Conservation (phyloP, 2,329 filamentous ascomycete species). For the Botrytis galanthina region DNA sequence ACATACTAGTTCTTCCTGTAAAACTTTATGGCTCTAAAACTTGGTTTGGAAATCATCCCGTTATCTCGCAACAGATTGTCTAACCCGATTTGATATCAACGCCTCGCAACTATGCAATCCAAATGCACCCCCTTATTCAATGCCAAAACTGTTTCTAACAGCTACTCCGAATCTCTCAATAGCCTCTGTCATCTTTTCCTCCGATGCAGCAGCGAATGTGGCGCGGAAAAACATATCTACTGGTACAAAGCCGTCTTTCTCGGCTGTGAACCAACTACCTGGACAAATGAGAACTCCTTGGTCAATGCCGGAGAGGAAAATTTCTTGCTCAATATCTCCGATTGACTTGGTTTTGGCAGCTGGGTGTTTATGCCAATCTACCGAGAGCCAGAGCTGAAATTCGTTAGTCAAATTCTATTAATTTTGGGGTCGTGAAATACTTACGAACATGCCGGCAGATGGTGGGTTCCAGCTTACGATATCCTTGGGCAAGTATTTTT, state of each 20-base stretch:
- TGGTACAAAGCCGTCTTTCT: constrained; percentile 53
- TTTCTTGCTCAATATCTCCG: constrained; percentile 74
- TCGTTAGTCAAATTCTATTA: constrained; percentile 3
- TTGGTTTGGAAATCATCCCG: neutral
- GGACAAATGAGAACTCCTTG: constrained; percentile 77
- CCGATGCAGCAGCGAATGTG: constrained; percentile 80
- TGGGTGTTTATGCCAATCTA: constrained; percentile 67
- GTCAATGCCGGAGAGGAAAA: constrained; percentile 75
- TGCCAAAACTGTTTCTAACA: constrained; percentile 59
- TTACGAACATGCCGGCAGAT: constrained; percentile 75
- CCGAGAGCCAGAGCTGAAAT: constrained; percentile 65
- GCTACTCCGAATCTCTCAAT: constrained; percentile 75
- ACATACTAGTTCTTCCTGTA: neutral
- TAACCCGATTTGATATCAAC: constrained; percentile 8
- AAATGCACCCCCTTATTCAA: neutral
- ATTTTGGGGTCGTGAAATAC: neutral
- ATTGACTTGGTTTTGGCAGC: constrained; percentile 52
- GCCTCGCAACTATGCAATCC: constrained; percentile 11
- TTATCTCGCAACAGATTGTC: constrained; percentile 9
- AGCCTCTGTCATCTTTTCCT: constrained; percentile 67
- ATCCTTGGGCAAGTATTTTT: constrained; percentile 69
- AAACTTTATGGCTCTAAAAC: neutral
- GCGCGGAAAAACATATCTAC: constrained; percentile 73
- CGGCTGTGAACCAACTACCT: constrained; percentile 88
- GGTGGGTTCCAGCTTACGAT: constrained; percentile 79